Percentiles rank a stretch among this genome's conserved stretches.
Conservation (phyloP, 257 asterid genomes). For the Echium plantagineum region DNA sequence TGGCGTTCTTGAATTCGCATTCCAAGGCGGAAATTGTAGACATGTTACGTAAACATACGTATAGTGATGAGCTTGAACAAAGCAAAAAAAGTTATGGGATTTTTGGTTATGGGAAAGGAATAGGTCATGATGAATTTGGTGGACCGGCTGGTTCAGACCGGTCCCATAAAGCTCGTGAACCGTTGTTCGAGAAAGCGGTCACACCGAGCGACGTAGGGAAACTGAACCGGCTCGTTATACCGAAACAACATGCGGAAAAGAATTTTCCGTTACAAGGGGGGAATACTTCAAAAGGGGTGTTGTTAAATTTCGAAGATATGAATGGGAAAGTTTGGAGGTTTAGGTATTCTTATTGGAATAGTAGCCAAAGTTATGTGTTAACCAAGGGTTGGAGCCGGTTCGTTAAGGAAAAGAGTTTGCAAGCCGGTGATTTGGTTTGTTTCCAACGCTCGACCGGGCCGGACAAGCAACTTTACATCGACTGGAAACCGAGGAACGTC, state of each 20-base stretch:
- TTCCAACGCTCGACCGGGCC: conserved; percentile 45
- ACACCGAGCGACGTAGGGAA: conserved; percentile 33
- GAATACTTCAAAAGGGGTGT: conserved; percentile 38
- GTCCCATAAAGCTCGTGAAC: conserved; percentile 28
- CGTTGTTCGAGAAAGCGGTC: conserved; percentile 25
- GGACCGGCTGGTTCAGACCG: conserved; percentile 14
- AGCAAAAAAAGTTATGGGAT: conserved; percentile 28
- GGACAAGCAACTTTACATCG: conserved; percentile 58
- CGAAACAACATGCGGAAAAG: conserved; percentile 22
- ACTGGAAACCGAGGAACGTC: conserved; percentile 35
- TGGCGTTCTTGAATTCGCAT: conserved; percentile 44
- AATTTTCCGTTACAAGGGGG: conserved; percentile 32
- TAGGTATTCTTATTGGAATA: conserved; percentile 78
- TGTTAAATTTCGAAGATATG: conserved; percentile 56
- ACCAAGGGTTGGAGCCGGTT: conserved; percentile 89
- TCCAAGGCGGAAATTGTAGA: conserved; percentile 82
- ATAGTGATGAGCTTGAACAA: conserved; percentile 67
- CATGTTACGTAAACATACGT: conserved; percentile 83
- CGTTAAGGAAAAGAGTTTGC: conserved; percentile 62
- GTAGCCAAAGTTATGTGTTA: conserved; percentile 76
- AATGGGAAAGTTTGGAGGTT: conserved; percentile 76
- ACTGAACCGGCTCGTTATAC: conserved; percentile 27
- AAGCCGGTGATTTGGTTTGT: conserved; percentile 61
- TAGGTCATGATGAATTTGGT: conserved; percentile 1
- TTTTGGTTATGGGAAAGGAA: not conserved